Evolutionary conservation across 805 yeast genomes (phyloP).

Genomic region (Yamadazyma takamatsuzukensis): DNA sequence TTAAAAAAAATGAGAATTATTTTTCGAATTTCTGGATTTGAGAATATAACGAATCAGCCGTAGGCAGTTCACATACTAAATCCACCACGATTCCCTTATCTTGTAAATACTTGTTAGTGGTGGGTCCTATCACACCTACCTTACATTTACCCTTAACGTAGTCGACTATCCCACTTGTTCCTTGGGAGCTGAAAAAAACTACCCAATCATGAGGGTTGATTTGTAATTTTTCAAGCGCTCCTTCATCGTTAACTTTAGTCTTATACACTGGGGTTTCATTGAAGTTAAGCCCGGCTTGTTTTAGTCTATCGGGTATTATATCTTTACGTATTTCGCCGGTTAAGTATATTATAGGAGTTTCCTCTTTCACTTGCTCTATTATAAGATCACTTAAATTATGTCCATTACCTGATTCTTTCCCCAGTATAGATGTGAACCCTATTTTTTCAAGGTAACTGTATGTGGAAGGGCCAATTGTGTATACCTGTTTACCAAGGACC

Average conservation of each 20-base stretch:
- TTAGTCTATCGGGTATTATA: conserved; percentile 65
- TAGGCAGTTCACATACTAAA: conserved; percentile 70
- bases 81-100: conserved; percentile 52
- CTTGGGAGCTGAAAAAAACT: conserved; percentile 89
- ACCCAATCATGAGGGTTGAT: conserved; percentile 51
- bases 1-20: not conserved
- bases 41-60: conserved; percentile 53
- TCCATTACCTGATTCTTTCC: conserved; percentile 79
- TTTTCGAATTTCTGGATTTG: conserved; percentile 22
- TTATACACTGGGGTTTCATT: conserved; percentile 66
- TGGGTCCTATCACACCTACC: conserved; percentile 89
- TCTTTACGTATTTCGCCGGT: conserved; percentile 87
- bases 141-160: conserved; percentile 30
- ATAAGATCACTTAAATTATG: conserved; percentile 62
- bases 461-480: conserved; percentile 93
- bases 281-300: conserved; percentile 39
- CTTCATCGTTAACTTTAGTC: conserved; percentile 46
- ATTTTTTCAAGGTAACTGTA: conserved; percentile 48
- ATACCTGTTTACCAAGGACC: conserved; percentile 53
- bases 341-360: conserved; percentile 59
- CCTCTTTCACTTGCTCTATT: conserved; percentile 22
- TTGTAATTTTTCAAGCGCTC: conserved; percentile 40
- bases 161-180: conserved; percentile 61
- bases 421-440: conserved; percentile 68
- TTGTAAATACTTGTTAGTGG: conserved; percentile 65